These are phyloP conservation scores for Yamadazyma mexicana DNA, from an alignment of 1,139 yeast genomes.

Conservation along the genomic window DNA sequence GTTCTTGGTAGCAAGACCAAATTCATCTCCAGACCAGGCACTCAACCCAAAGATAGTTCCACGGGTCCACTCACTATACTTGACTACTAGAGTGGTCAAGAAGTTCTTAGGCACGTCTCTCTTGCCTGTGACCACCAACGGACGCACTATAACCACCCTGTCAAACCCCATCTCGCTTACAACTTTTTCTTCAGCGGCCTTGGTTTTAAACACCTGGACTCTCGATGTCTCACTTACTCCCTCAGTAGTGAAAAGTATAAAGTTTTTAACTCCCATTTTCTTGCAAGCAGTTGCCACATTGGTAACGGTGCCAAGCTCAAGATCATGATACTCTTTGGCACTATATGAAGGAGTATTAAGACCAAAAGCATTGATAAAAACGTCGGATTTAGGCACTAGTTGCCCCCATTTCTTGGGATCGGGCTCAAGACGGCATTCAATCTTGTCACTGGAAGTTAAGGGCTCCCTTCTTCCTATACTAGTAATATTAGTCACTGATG, in stretches of 20 bases:
- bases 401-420: neutral
- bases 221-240: conserved; percentile 57
- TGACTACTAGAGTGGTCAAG: neutral
- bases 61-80: neutral
- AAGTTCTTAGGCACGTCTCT: neutral
- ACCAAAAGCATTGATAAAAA: neutral
- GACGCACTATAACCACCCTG: neutral
- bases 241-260: conserved; percentile 58
- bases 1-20: neutral
- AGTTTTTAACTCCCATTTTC: conserved; percentile 61
- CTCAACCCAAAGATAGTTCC: neutral
- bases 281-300: conserved; percentile 63
- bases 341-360: neutral
- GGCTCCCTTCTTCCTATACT: conserved; percentile 1
- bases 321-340: neutral
- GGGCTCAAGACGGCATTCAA: neutral
- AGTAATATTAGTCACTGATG: neutral
- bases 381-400: neutral
- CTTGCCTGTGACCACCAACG: neutral
- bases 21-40: neutral
- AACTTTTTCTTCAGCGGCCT: conserved; percentile 27
- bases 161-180: neutral
- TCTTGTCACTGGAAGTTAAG: neutral
- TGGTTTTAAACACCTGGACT: conserved; percentile 58
- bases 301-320: neutral